phyloP scores from a whole-genome alignment of 768 basidiomycete genomes.

The Porphyrellus cyaneotinctus region DNA sequence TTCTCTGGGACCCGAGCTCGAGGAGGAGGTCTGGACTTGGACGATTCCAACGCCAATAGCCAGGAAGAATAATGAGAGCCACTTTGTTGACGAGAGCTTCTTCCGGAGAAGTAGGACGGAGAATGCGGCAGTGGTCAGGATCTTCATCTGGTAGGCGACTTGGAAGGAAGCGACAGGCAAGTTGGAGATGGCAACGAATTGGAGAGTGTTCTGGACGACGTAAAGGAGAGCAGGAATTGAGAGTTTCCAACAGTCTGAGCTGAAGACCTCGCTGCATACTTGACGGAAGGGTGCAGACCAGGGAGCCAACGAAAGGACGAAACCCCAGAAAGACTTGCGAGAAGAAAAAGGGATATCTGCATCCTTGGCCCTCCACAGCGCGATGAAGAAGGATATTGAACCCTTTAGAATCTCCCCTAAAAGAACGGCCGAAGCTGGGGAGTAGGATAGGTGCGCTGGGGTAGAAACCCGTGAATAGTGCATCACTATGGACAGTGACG shows the following conservation, averaged over 20 bases:
- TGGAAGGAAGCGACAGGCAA: conserved; percentile 97
- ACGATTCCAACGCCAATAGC: conserved; percentile 93
- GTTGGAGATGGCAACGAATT: conserved; percentile 94
- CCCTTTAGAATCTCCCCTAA: conserved; percentile 94
- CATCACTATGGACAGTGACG: conserved; percentile 94
- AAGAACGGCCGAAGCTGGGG: conserved; percentile 90
- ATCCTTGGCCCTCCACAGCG: conserved; percentile 52
- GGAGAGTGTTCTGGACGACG: conserved; percentile 93
- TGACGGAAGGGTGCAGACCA: conserved; percentile 49
- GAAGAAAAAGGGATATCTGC: conserved; percentile 39
- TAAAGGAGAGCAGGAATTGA: conserved; percentile 95
- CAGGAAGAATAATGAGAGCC: conserved; percentile 83
- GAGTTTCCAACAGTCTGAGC: conserved; percentile 94
- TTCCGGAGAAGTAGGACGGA: conserved; percentile 80
- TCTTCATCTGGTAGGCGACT: conserved; percentile 98
- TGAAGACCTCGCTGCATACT: conserved; percentile 74
- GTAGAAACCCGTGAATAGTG: conserved; percentile 95
- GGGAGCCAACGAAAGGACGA: conserved; percentile 39
- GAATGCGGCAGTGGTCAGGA: conserved; percentile 92
- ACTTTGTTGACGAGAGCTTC: conserved; percentile 68
- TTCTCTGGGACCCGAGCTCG: conserved; percentile 29
- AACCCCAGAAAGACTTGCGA: conserved; percentile 38
- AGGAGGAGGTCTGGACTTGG: conserved; percentile 74
- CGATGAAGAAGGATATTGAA: conserved; percentile 85
- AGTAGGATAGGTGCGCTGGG: conserved; percentile 75